phyloP scores from a whole-genome alignment of 2,329 filamentous ascomycete genomes.

The Pseudogymnoascus sp. region DNA sequence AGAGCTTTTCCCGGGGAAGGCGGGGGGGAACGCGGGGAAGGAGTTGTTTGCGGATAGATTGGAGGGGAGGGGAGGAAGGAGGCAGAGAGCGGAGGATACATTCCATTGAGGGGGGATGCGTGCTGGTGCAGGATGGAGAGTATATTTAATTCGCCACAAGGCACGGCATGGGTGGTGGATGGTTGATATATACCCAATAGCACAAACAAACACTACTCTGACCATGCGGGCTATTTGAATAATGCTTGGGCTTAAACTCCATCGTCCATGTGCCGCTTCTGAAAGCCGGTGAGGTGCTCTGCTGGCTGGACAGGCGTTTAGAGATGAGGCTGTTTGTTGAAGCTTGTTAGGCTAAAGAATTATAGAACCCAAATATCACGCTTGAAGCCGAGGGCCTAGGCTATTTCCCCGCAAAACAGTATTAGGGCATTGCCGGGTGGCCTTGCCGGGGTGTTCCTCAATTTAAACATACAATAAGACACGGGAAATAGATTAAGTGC shows the following conservation, averaged over 20 bases:
- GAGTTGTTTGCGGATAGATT: conserved; percentile 59
- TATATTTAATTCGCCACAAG: background rate
- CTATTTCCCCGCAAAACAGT: no score
- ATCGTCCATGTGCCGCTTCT: background rate
- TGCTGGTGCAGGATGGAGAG: background rate
- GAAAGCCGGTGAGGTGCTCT: background rate
- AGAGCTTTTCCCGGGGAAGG: conserved; percentile 63
- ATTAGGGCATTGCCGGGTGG: no score
- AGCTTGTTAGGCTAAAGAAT: no score
- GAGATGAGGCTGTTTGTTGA: no score
- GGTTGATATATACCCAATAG: conserved; percentile 6
- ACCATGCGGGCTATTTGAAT: background rate
- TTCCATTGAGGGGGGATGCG: conserved; percentile 48
- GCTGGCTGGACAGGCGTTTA: no score
- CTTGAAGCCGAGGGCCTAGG: no score
- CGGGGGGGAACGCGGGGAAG: conserved; percentile 54
- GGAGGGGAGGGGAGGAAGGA: conserved; percentile 48
- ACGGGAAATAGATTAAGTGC: no score
- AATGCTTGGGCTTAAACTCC: no score
- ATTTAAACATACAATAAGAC: no score
- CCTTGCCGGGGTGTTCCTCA: no score
- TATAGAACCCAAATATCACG: no score
- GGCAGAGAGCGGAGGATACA: conserved; percentile 65
- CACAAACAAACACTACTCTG: conserved; percentile 5
- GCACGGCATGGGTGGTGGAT: background rate